These are phyloP conservation scores for Plasmodium blacklocki DNA, from an alignment of 169 alveolate species.

Conservation along the genomic window DNA sequence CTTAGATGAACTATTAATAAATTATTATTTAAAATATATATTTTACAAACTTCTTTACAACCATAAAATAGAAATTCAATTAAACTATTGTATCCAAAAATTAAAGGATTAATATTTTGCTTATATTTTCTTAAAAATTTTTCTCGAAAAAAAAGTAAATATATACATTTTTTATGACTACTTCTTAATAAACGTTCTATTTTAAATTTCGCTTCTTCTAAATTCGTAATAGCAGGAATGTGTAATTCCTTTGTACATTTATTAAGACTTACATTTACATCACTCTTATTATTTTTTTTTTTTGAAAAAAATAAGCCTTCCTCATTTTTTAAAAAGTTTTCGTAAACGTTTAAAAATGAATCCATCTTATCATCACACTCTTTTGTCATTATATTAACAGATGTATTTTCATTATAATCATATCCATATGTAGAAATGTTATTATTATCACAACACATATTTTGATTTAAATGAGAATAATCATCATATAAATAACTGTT, in stretches of 20 bases:
- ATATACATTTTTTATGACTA: slow-evolving; percentile 3
- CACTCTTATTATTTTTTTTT: neutral
- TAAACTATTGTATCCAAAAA: slow-evolving; percentile 16
- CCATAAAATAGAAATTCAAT: slow-evolving; percentile 28
- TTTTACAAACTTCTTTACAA: slow-evolving; percentile 32
- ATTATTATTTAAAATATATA: slow-evolving; percentile 11
- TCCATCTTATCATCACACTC: neutral
- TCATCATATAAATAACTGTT: neutral
- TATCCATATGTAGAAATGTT: neutral
- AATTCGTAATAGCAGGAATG: slow-evolving; percentile 2
- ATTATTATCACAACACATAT: no score
- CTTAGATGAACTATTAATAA: slow-evolving; percentile 12
- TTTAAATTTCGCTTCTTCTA: slow-evolving; percentile 29
- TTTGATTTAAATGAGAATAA: neutral
- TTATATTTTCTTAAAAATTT: slow-evolving; percentile 17
- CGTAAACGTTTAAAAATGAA: slow-evolving; percentile 1
- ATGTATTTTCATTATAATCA: neutral
- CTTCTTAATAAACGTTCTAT: slow-evolving; percentile 4
- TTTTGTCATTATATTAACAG: no score
- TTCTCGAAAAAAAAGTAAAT: slow-evolving; percentile 16
- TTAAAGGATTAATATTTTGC: slow-evolving; percentile 1
- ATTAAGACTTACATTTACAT: neutral
- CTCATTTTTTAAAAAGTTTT: neutral
- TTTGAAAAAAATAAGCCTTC: slow-evolving; percentile 4
- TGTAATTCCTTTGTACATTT: neutral